These are phyloP conservation scores for Fusarium graminum DNA, from an alignment of 2,329 filamentous ascomycete species.

Conservation along the genomic window DNA sequence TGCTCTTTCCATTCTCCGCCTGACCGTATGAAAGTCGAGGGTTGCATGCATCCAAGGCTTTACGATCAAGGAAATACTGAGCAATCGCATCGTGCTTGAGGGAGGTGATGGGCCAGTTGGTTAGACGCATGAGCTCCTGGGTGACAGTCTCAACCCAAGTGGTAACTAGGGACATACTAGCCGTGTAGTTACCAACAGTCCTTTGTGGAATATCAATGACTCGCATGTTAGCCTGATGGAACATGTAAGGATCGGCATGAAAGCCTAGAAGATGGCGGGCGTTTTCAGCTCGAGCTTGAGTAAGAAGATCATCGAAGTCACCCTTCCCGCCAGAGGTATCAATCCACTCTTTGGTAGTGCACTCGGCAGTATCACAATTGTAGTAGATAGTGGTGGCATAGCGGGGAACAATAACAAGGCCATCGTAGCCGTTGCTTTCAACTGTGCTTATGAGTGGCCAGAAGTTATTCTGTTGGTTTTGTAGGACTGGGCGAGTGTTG, in stretches of 20 bases:
- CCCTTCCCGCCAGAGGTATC: slow-evolving; percentile 30
- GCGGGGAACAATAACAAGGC: slow-evolving; percentile 29
- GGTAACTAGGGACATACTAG: slow-evolving; percentile 34
- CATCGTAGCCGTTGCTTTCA: slow-evolving; percentile 31
- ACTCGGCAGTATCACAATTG: slow-evolving; percentile 35
- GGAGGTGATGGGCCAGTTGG: slow-evolving; percentile 32
- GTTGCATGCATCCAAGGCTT: slow-evolving; percentile 29
- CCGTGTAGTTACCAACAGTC: slow-evolving; percentile 32
- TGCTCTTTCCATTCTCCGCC: slow-evolving; percentile 18
- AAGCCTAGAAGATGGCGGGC: slow-evolving; percentile 28
- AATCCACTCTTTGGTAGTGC: slow-evolving; percentile 36
- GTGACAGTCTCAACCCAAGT: slow-evolving; percentile 37
- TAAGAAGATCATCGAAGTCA: slow-evolving; percentile 21
- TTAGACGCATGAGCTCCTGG: slow-evolving; percentile 37
- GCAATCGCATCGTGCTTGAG: slow-evolving; percentile 39
- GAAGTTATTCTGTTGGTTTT: slow-evolving; percentile 21
- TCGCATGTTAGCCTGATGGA: slow-evolving; percentile 41
- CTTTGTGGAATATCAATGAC: slow-evolving; percentile 17
- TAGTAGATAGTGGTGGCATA: slow-evolving; percentile 40
- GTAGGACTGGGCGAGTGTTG: slow-evolving; percentile 27
- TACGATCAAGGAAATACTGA: slow-evolving; percentile 32
- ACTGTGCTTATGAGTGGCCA: slow-evolving; percentile 36
- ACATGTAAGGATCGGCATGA: slow-evolving; percentile 39
- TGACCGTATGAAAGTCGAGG: slow-evolving; percentile 30
- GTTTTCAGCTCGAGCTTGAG: slow-evolving; percentile 27